Conservation (phyloP, 306 rosid species). For the Dryas alaskensis region DNA sequence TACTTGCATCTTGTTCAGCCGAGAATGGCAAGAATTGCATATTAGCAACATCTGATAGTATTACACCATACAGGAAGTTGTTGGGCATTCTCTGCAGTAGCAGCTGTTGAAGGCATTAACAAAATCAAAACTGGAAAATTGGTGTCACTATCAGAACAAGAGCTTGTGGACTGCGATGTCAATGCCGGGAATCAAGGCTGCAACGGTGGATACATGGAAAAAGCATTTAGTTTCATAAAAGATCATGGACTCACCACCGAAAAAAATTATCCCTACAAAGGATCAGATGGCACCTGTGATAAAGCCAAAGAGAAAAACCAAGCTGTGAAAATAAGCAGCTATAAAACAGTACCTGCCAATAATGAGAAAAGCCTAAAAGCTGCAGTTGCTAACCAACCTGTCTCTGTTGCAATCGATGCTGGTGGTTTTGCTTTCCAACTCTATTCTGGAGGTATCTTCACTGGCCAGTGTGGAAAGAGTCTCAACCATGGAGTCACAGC, state of each 20-base stretch:
- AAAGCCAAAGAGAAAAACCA: slow-evolving; percentile 17
- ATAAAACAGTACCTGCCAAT: slow-evolving; percentile 48
- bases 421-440: slow-evolving; percentile 47
- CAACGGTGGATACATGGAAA: slow-evolving; percentile 62
- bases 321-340: slow-evolving; percentile 43
- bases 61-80: slow-evolving; percentile 54
- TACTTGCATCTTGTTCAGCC: neutral
- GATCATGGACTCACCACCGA: slow-evolving; percentile 42
- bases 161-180: slow-evolving; percentile 66
- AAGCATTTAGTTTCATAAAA: slow-evolving; percentile 52
- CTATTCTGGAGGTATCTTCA: slow-evolving; percentile 56
- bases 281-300: slow-evolving; percentile 38
- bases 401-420: slow-evolving; percentile 64
- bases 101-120: slow-evolving; percentile 77
- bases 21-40: neutral
- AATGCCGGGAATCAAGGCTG: slow-evolving; percentile 53
- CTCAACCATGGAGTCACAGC: slow-evolving; percentile 67
- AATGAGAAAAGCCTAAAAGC: slow-evolving; percentile 48
- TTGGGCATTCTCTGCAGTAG: slow-evolving; percentile 86
- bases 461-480: slow-evolving; percentile 47
- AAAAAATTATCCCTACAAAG: slow-evolving; percentile 55
- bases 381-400: slow-evolving; percentile 70
- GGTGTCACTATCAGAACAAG: slow-evolving; percentile 62
- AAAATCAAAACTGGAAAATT: slow-evolving; percentile 59
- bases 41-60: slow-evolving; percentile 7